phyloP scores from a whole-genome alignment of 768 basidiomycete genomes.

The Pisolithus tinctorius region DNA sequence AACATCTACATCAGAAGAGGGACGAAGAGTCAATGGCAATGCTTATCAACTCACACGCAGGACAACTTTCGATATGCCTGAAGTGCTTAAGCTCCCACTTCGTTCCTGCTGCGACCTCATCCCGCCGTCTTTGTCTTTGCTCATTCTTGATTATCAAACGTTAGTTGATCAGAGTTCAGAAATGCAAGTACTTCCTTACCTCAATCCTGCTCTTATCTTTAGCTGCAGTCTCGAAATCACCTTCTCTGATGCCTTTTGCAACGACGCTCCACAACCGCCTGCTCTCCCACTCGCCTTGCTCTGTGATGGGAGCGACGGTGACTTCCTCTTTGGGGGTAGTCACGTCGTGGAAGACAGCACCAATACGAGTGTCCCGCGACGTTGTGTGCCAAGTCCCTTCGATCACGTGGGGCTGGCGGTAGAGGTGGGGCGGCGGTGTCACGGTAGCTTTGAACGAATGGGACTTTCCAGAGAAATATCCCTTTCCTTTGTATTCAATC shows the following conservation, averaged over 20 bases:
- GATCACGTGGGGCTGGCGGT: constrained; percentile 43
- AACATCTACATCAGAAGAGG: neutral
- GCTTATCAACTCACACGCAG: constrained; percentile 51
- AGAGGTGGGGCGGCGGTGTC: constrained; percentile 40
- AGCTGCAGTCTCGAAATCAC: constrained; percentile 89
- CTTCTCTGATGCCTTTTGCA: constrained; percentile 83
- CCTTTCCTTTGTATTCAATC: constrained; percentile 95
- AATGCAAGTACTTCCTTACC: constrained; percentile 35
- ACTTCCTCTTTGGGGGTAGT: constrained; percentile 70
- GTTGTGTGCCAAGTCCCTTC: constrained; percentile 80
- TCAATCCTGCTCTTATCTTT: constrained; percentile 87
- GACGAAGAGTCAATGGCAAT: neutral
- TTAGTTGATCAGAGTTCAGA: neutral
- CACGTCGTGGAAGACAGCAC: constrained; percentile 70
- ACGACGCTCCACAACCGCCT: constrained; percentile 80
- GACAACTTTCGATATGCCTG: constrained; percentile 57
- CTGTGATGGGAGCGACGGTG: constrained; percentile 48
- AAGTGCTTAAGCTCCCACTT: constrained; percentile 81
- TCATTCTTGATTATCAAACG: constrained; percentile 60
- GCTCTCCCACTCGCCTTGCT: constrained; percentile 81
- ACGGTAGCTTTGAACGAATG: constrained; percentile 87
- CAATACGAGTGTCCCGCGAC: constrained; percentile 43
- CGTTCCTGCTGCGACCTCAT: constrained; percentile 67
- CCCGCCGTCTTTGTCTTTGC: constrained; percentile 81
- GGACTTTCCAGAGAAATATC: constrained; percentile 89